Evolutionary conservation across 2,329 filamentous ascomycete species (phyloP).

Genomic region (Fusarium nodosum): DNA sequence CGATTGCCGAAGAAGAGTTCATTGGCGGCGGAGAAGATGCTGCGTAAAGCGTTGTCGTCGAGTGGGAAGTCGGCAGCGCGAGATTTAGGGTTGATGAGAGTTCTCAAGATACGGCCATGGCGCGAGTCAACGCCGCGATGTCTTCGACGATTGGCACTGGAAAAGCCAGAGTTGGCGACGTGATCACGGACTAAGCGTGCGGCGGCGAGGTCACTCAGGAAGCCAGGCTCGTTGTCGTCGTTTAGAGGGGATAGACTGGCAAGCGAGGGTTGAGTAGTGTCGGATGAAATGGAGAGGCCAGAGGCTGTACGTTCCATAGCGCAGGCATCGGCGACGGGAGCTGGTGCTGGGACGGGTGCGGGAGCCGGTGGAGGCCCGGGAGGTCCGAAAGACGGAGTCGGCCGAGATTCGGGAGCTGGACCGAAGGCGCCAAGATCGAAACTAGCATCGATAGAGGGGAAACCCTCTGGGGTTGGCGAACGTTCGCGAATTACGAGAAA

Average conservation of each 20-base stretch:
- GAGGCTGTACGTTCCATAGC: constrained; percentile 65
- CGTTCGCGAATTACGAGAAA: constrained; percentile 59
- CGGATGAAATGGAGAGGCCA: constrained; percentile 62
- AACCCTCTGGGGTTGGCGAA: constrained; percentile 45
- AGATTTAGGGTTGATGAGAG: constrained; percentile 66
- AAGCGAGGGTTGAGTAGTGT: constrained; percentile 53
- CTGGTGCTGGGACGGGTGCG: constrained; percentile 13
- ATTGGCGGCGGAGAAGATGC: constrained; percentile 72
- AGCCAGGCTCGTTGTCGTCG: constrained; percentile 51
- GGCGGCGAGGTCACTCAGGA: constrained; percentile 63
- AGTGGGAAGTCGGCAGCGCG: constrained; percentile 64
- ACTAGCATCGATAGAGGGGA: constrained; percentile 34
- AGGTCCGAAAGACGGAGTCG: constrained; percentile 36
- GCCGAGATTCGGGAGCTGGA: constrained; percentile 35
- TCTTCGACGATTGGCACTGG: constrained; percentile 53
- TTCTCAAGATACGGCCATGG: constrained; percentile 69
- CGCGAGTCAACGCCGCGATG: constrained; percentile 63
- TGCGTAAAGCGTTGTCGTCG: constrained; percentile 68
- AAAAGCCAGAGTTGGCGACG: constrained; percentile 55
- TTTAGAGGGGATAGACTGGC: constrained; percentile 42
- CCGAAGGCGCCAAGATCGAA: constrained; percentile 37
- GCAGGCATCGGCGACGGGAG: constrained; percentile 35
- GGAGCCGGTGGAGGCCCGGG: constrained; percentile 26
- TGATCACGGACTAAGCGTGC: constrained; percentile 64
- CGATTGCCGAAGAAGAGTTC: constrained; percentile 72